A percentile compares a stretch with the other conserved stretches of the same genome.
Evolutionary conservation across 805 yeast genomes (phyloP).

Genomic region (Priceomyces medius): DNA sequence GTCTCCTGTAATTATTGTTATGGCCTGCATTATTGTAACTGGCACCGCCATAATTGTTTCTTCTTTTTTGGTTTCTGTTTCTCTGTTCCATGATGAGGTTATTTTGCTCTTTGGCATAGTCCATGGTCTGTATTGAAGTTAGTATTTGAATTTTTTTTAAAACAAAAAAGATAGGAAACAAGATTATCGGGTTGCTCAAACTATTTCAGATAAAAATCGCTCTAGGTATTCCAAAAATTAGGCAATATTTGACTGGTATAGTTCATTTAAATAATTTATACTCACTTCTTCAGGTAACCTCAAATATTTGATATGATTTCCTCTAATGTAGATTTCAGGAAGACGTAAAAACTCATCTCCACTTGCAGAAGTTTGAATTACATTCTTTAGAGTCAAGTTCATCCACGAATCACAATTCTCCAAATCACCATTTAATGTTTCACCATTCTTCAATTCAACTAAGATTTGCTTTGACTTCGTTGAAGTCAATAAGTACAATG

Average conservation of each 20-base stretch:
- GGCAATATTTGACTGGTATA: too few species aligned
- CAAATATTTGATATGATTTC: constrained; percentile 76
- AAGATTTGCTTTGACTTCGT: constrained; percentile 85
- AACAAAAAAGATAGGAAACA: not conserved
- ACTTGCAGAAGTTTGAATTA: constrained; percentile 59
- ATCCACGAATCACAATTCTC: constrained; percentile 91
- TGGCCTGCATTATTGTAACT: constrained; percentile 16
- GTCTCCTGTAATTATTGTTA: constrained; percentile 27
- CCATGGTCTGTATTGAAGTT: constrained; percentile 47
- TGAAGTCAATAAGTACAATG: constrained; percentile 84
- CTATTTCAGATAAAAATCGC: too few species aligned
- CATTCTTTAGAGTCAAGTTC: constrained; percentile 85
- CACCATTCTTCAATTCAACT: constrained; percentile 91
- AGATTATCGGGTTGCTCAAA: not conserved
- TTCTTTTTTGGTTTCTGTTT: constrained; percentile 44
- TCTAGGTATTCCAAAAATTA: too few species aligned
- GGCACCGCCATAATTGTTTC: constrained; percentile 34
- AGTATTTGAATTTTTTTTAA: not conserved
- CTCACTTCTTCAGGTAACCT: constrained; percentile 64
- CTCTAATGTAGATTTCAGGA: constrained; percentile 78
- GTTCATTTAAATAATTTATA: too few species aligned
- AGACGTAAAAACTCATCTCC: constrained; percentile 64
- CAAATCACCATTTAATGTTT: constrained; percentile 78
- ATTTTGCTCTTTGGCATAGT: constrained; percentile 68
- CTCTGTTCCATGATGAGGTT: constrained; percentile 50